Conservation (phyloP, 345 rosid genomes). For the Luvunga scandens region DNA sequence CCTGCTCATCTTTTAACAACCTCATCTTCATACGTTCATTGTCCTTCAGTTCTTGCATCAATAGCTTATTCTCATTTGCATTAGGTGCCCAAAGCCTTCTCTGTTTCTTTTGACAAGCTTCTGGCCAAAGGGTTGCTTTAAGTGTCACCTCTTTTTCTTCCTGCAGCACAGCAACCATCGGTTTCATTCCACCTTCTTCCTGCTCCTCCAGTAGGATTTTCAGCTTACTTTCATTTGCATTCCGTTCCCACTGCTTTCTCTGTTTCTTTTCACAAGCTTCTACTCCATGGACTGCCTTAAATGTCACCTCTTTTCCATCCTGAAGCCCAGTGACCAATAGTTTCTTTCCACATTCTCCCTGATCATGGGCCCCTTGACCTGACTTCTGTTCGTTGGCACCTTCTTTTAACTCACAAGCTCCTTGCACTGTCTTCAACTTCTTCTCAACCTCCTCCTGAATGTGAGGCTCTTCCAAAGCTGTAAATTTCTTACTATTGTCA, state of each 20-base stretch:
- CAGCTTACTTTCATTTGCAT: conserved; percentile 22
- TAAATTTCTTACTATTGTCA: conserved; percentile 25
- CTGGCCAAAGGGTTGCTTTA: conserved; percentile 14
- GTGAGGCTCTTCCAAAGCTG: conserved; percentile 34
- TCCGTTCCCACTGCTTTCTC: conserved; percentile 34
- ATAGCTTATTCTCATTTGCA: conserved; percentile 24
- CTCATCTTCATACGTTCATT: conserved; percentile 13
- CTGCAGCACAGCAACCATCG: conserved; percentile 21
- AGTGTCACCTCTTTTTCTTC: conserved; percentile 21
- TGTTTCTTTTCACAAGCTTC: conserved; percentile 27
- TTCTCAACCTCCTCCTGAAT: conserved; percentile 30
- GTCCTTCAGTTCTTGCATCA: conserved; percentile 25
- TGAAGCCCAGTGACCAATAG: conserved; percentile 19
- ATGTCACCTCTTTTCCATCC: conserved; percentile 20
- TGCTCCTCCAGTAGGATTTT: conserved; percentile 25
- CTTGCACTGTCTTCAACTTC: conserved; percentile 32
- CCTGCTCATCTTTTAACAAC: conserved; percentile 12
- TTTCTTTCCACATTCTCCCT: conserved; percentile 34
- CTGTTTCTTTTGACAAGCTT: conserved; percentile 25
- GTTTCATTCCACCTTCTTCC: conserved; percentile 33
- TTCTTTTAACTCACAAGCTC: conserved; percentile 25
- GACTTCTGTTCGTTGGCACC: conserved; percentile 20
- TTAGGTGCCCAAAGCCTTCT: conserved; percentile 34
- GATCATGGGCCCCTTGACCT: conserved; percentile 24
- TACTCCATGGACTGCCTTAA: conserved; percentile 11